These are phyloP conservation scores for Beauveria bassiana DNA, from an alignment of 2,329 filamentous ascomycete species.

Conservation along the genomic window DNA sequence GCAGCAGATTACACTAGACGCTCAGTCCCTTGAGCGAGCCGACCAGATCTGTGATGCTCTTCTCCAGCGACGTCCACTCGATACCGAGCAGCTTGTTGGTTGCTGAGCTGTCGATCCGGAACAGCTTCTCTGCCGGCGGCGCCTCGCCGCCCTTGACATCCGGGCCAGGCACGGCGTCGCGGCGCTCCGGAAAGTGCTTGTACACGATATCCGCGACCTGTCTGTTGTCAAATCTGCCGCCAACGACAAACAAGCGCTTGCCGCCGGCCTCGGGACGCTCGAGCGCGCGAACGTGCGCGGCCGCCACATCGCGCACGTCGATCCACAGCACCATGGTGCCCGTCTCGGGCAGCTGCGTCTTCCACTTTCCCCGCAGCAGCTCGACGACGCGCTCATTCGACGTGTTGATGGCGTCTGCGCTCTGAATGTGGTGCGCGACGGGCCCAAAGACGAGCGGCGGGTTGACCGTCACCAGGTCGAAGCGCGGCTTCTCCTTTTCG, in stretches of 20 bases:
- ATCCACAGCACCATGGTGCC: slow-evolving; percentile 40
- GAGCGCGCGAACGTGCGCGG: slow-evolving; percentile 44
- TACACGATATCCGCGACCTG: slow-evolving; percentile 36
- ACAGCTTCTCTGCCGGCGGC: slow-evolving; percentile 33
- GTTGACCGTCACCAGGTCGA: slow-evolving; percentile 46
- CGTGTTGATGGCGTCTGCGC: slow-evolving; percentile 42
- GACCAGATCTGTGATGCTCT: slow-evolving; percentile 55
- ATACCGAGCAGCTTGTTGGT: slow-evolving; percentile 54
- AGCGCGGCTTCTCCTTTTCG: slow-evolving; percentile 31
- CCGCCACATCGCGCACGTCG: slow-evolving; percentile 49
- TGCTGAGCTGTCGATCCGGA: slow-evolving; percentile 49
- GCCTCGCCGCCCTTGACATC: slow-evolving; percentile 36
- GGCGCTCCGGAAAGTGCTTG: slow-evolving; percentile 42
- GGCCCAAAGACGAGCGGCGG: slow-evolving; percentile 50
- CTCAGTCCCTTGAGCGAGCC: slow-evolving; percentile 49
- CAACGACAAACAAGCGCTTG: slow-evolving; percentile 42
- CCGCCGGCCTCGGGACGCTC: slow-evolving; percentile 41
- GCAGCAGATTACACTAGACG: slow-evolving; percentile 13
- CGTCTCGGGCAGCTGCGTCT: slow-evolving; percentile 32
- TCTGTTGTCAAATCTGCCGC: slow-evolving; percentile 39
- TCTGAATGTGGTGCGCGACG: slow-evolving; percentile 38
- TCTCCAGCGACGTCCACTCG: slow-evolving; percentile 54
- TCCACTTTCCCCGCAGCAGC: slow-evolving; percentile 43
- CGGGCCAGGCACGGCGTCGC: slow-evolving; percentile 37
- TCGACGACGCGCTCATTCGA: slow-evolving; percentile 45